phyloP scores from a whole-genome alignment of 306 rosid genomes.

The Castanospermum australe region DNA sequence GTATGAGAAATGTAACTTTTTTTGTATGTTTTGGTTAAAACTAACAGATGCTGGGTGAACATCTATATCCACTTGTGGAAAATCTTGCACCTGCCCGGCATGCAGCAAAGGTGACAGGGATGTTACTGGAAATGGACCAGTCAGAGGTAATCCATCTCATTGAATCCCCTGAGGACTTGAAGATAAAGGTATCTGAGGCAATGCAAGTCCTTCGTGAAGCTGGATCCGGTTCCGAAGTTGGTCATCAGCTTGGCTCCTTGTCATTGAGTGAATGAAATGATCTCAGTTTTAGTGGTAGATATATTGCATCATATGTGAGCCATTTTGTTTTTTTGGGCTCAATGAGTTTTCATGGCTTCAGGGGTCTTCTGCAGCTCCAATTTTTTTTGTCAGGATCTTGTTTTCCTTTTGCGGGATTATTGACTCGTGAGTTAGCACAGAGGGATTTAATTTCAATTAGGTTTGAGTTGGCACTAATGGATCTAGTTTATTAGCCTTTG shows the following conservation, averaged over 20 bases:
- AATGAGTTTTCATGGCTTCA: conserved; percentile 5
- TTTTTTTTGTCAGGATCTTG: conserved; percentile 2
- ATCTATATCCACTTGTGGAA: conserved; percentile 64
- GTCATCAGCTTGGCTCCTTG: conserved; percentile 47
- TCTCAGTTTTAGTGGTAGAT: background rate
- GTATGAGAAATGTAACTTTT: background rate
- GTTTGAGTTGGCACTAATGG: too few relatives aligned
- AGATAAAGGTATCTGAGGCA: conserved; percentile 66
- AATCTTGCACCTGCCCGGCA: conserved; percentile 37
- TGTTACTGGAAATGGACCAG: conserved; percentile 77
- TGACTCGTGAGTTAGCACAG: background rate
- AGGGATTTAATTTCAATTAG: conserved; percentile 23
- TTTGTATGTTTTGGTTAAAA: background rate
- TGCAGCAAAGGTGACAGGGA: conserved; percentile 66
- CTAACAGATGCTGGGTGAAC: conserved; percentile 70
- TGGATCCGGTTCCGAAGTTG: conserved; percentile 40
- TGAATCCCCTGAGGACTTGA: conserved; percentile 66
- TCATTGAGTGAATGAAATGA: conserved; percentile 40
- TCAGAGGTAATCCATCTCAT: conserved; percentile 77
- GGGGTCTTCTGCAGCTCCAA: background rate
- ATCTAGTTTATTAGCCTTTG: background rate
- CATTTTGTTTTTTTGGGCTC: conserved; percentile 19
- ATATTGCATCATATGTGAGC: background rate
- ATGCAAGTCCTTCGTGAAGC: conserved; percentile 66
- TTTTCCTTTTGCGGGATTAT: conserved; percentile 12